Percentiles rank a stretch among this genome's conserved stretches.
These are phyloP conservation scores for Pachyrhizus erosus DNA, from an alignment of 306 rosid genomes.

Conservation along the genomic window DNA sequence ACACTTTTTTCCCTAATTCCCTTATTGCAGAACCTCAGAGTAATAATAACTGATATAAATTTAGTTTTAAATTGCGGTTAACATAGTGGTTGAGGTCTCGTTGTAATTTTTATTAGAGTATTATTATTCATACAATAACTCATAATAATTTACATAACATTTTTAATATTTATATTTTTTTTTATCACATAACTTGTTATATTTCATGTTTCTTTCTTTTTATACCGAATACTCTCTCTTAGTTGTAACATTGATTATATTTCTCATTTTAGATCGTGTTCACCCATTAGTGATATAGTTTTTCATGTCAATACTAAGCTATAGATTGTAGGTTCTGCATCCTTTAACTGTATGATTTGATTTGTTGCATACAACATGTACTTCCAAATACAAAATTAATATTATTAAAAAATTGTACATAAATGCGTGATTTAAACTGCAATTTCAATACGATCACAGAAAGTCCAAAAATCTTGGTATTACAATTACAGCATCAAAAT, in stretches of 20 bases:
- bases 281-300: neutral
- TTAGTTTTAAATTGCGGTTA: neutral
- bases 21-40: neutral
- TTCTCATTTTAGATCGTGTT: too few relatives aligned
- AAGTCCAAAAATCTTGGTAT: too few relatives aligned
- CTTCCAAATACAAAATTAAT: neutral
- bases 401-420: neutral
- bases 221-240: too few relatives aligned
- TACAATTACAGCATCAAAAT: too few relatives aligned
- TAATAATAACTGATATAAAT: neutral
- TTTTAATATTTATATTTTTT: too few relatives aligned
- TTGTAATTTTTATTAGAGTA: neutral
- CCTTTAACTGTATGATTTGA: too few relatives aligned
- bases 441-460: neutral
- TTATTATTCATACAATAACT: neutral
- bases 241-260: too few relatives aligned
- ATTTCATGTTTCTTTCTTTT: too few relatives aligned
- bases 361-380: neutral
- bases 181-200: too few relatives aligned
- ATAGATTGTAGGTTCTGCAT: too few relatives aligned
- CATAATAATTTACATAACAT: too few relatives aligned
- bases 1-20: neutral
- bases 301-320: neutral
- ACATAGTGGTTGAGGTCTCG: neutral
- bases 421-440: neutral